phyloP scores from a whole-genome alignment of 1,139 yeast species.

The Pichia sp. region DNA sequence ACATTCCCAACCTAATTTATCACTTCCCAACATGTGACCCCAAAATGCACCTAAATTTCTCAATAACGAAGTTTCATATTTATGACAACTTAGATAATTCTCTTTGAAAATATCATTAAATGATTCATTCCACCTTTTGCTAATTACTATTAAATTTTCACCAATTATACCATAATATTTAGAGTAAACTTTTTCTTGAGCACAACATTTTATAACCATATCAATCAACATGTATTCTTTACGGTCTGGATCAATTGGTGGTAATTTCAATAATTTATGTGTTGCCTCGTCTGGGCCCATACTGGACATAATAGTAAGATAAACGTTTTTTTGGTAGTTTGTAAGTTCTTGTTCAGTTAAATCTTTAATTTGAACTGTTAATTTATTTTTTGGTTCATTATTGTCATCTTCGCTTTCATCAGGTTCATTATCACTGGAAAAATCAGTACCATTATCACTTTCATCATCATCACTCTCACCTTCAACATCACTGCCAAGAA shows the following conservation, averaged over 20 bases:
- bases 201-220: conserved; percentile 75
- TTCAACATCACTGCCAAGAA: conserved; percentile 40
- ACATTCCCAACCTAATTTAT: conserved; percentile 59
- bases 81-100: conserved; percentile 54
- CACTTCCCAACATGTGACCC: conserved; percentile 77
- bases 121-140: conserved; percentile 48
- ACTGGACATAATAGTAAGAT: conserved; percentile 83
- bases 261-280: conserved; percentile 62
- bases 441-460: conserved; percentile 24
- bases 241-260: conserved; percentile 32
- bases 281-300: conserved; percentile 92
- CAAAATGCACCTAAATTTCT: conserved; percentile 80
- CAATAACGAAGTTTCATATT: conserved; percentile 64
- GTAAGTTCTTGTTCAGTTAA: conserved; percentile 61
- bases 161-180: conserved; percentile 79
- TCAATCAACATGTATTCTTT: conserved; percentile 49
- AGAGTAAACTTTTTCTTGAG: conserved; percentile 83
- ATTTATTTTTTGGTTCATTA: conserved; percentile 15
- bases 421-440: conserved; percentile 39
- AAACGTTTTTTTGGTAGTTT: conserved; percentile 66
- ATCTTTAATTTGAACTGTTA: conserved; percentile 42
- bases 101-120: conserved; percentile 49
- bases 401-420: conserved; percentile 40
- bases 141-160: conserved; percentile 52
- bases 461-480: conserved; percentile 25